Evolutionary conservation across 768 basidiomycete genomes (phyloP).

Genomic region (Amanita exitialis): DNA sequence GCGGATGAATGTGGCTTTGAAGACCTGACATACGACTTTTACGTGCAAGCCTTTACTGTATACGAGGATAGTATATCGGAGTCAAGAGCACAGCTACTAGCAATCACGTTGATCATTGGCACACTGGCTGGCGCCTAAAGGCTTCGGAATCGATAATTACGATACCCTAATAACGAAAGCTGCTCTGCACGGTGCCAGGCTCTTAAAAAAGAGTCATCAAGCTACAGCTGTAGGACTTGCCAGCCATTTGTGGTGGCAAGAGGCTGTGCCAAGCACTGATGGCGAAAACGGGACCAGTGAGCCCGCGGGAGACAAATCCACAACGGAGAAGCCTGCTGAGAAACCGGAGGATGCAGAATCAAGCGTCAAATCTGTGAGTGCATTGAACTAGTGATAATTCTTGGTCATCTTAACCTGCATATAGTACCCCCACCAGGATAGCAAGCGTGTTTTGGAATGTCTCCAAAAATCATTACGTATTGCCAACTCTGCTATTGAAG

Average conservation of each 20-base stretch:
- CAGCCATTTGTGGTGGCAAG: conserved; percentile 99
- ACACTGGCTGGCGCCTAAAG: conserved; percentile 80
- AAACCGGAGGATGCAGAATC: conserved; percentile 33
- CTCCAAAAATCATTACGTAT: conserved; percentile 94
- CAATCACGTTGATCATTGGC: conserved; percentile 93
- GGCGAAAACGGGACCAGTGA: conserved; percentile 24
- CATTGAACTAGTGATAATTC: not conserved
- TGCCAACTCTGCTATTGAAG: conserved; percentile 93
- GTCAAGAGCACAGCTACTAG: conserved; percentile 89
- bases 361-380: conserved; percentile 45
- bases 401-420: conserved; percentile 3
- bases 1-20: conserved; percentile 93
- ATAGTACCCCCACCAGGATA: conserved; percentile 84
- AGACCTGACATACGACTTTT: conserved; percentile 94
- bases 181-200: conserved; percentile 91
- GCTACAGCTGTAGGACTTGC: conserved; percentile 90
- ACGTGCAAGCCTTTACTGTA: conserved; percentile 95
- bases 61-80: conserved; percentile 98
- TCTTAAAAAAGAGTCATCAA: conserved; percentile 98
- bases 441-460: conserved; percentile 95
- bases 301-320: conserved; percentile 21
- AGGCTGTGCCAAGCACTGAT: conserved; percentile 30
- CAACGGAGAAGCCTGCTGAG: conserved; percentile 25
- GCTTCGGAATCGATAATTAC: conserved; percentile 93
- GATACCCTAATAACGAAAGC: conserved; percentile 98